A percentile compares a stretch with the other conserved stretches of the same genome.
phyloP scores from a whole-genome alignment of 306 rosid species.

The cucumber (Cucumis sativus) region Cucumber_9930_V3 NC_026659.2:31526501-31527000 shows the following conservation, averaged over 20 bases:
- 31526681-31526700: conserved; percentile 7
- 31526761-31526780: conserved; percentile 6
- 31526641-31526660: background rate
- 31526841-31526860: conserved; percentile 7
- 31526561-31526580: conserved; percentile 7
- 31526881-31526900: background rate
- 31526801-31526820: conserved; percentile 3
- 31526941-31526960: background rate
- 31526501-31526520: conserved; percentile 2
- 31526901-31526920: background rate
- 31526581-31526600: conserved; percentile 4
- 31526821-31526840: conserved; percentile 3
- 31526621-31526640: conserved; percentile 4
- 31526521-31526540: conserved; percentile 9
- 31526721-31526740: conserved; percentile 2
- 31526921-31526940: background rate
- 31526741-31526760: conserved; percentile 6
- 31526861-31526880: conserved; percentile 5
- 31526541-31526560: background rate
- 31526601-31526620: conserved; percentile 2
- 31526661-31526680: background rate
- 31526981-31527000: background rate
- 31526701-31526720: conserved; percentile 2
- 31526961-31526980: background rate
- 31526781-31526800: conserved; percentile 5